These are phyloP conservation scores for Artemisia princeps DNA, from an alignment of 140 eudicot species.

Conservation along the genomic window DNA sequence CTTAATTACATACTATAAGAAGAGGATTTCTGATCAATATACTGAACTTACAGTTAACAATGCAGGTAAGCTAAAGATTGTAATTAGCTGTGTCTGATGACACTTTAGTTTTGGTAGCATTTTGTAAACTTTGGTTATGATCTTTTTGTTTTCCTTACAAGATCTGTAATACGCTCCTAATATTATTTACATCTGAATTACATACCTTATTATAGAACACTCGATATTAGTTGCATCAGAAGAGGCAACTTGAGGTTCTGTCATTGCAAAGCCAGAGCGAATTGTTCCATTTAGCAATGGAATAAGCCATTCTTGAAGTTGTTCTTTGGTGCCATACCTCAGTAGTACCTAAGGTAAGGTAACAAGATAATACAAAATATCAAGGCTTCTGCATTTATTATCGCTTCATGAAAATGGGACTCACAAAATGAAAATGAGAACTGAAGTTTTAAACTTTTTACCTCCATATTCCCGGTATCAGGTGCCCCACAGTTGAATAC, in stretches of 20 bases:
- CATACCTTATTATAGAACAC: conserved; percentile 74
- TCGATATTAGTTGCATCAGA: conserved; percentile 98
- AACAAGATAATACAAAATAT: neutral
- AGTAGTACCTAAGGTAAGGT: conserved; percentile 57
- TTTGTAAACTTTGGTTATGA: neutral
- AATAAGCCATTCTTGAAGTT: conserved; percentile 80
- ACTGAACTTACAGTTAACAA: neutral
- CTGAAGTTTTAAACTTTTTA: conserved; percentile 15
- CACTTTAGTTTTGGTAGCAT: neutral
- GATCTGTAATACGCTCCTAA: too few species aligned
- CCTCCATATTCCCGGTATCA: conserved; percentile 99
- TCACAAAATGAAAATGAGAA: conserved; percentile 7
- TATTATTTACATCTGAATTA: neutral
- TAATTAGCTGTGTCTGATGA: conserved; percentile 1
- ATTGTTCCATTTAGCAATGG: conserved; percentile 88
- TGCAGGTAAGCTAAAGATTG: neutral
- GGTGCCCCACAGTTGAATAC: conserved; percentile 96
- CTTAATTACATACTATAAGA: conserved; percentile 1
- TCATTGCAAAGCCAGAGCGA: conserved; percentile 98
- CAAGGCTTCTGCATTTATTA: neutral
- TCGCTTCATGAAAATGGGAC: conserved; percentile 9
- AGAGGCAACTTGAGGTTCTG: conserved; percentile 99
- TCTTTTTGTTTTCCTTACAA: neutral
- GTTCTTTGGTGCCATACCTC: conserved; percentile 87
- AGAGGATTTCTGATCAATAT: neutral